Conservation (phyloP, 2,329 filamentous ascomycete genomes). For the Aschersonia sp. region DNA sequence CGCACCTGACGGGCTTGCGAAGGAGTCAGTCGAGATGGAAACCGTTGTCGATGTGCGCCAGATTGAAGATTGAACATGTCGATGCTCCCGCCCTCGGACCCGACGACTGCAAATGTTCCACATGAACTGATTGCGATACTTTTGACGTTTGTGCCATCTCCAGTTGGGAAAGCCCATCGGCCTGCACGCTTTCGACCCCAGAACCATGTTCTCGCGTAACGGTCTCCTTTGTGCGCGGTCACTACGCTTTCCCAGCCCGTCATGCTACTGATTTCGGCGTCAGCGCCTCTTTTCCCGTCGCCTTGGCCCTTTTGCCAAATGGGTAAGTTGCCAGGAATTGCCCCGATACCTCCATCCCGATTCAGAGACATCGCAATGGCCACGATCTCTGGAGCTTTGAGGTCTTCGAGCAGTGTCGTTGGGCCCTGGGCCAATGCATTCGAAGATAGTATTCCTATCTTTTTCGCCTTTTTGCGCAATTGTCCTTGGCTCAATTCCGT, state of each 20-base stretch:
- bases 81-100: constrained; percentile 67
- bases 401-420: constrained; percentile 51
- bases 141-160: constrained; percentile 68
- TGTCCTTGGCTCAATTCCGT: constrained; percentile 85
- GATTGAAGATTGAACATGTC: constrained; percentile 98
- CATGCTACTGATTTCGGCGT: constrained; percentile 58
- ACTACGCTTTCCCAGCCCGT: constrained; percentile 97
- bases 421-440: constrained; percentile 42
- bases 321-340: constrained; percentile 59
- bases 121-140: constrained; percentile 83
- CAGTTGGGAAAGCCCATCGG: constrained; percentile 80
- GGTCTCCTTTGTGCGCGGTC: constrained; percentile 78
- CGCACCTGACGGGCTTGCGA: constrained; percentile 66
- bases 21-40: constrained; percentile 65
- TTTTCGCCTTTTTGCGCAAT: constrained; percentile 78
- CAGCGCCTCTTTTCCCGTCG: constrained; percentile 41
- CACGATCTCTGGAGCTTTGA: constrained; percentile 86
- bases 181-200: constrained; percentile 92
- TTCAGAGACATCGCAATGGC: constrained; percentile 86
- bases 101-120: constrained; percentile 84
- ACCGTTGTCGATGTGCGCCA: constrained; percentile 73
- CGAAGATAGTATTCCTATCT: constrained; percentile 55
- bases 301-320: constrained; percentile 71
- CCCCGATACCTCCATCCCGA: constrained; percentile 84
- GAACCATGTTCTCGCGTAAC: constrained; percentile 87